Evolutionary conservation across 2,329 filamentous ascomycete genomes (phyloP).

Genomic region (Colletotrichum sp.): DNA sequence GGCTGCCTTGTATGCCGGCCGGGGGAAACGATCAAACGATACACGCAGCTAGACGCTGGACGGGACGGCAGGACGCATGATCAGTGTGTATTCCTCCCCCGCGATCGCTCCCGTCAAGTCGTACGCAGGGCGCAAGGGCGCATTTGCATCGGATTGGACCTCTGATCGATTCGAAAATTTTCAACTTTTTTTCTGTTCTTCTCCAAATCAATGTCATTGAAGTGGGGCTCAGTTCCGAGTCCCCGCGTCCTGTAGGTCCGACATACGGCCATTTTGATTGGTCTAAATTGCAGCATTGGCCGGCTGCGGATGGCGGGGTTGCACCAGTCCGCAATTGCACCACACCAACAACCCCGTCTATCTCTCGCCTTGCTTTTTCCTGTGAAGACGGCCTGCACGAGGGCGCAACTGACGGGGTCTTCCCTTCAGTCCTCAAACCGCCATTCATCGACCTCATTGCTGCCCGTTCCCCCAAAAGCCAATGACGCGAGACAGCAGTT

Average conservation of each 20-base stretch:
- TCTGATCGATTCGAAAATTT: not conserved
- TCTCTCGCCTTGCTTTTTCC: not conserved
- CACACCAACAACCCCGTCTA: not conserved
- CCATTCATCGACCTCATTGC: not conserved
- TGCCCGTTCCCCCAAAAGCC: not conserved
- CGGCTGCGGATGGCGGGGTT: constrained; percentile 2
- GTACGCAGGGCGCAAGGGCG: not conserved
- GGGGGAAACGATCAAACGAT: not conserved
- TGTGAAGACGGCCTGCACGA: not conserved
- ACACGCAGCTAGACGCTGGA: not conserved
- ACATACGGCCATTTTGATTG: not conserved
- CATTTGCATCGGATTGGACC: not conserved
- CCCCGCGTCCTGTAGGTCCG: not conserved
- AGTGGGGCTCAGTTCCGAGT: not conserved
- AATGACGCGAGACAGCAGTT: not conserved
- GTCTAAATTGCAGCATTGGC: not conserved
- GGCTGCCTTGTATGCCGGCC: not conserved
- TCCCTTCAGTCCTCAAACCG: not conserved
- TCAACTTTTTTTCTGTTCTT: not conserved
- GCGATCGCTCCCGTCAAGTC: not conserved
- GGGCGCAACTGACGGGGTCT: not conserved
- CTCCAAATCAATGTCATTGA: constrained; percentile 2
- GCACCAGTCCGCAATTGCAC: not conserved
- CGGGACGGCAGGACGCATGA: not conserved
- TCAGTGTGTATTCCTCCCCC: not conserved